Conservation (phyloP, 352 stramenopile genomes). For the Globisporangium spiculum region DNA sequence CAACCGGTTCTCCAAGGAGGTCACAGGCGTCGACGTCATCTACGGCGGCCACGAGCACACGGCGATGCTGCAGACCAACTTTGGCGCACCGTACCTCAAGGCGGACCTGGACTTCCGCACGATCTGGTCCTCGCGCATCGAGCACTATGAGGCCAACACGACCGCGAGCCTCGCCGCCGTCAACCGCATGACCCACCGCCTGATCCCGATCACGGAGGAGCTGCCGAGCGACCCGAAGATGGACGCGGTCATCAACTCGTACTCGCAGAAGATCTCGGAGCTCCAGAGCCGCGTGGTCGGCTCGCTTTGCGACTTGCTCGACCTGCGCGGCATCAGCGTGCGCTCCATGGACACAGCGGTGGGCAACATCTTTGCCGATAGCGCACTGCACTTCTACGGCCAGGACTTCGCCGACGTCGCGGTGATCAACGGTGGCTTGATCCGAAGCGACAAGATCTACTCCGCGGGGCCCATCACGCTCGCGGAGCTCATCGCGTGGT, state of each 20-base stretch:
- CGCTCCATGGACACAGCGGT: constrained; percentile 47
- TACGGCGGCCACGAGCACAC: constrained; percentile 71
- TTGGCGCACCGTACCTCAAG: constrained; percentile 71
- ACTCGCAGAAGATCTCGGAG: constrained; percentile 36
- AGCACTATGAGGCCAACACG: constrained; percentile 44
- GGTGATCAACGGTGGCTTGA: constrained; percentile 65
- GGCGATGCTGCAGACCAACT: constrained; percentile 74
- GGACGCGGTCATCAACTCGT: constrained; percentile 50
- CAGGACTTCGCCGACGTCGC: constrained; percentile 43
- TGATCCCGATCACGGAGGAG: constrained; percentile 54
- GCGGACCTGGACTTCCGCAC: constrained; percentile 69
- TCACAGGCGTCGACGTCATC: constrained; percentile 63
- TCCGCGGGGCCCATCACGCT: constrained; percentile 44
- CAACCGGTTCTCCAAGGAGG: constrained; percentile 68
- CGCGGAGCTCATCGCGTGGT: constrained; percentile 60
- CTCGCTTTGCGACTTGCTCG: constrained; percentile 49
- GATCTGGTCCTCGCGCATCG: constrained; percentile 57
- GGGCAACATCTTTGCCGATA: constrained; percentile 54
- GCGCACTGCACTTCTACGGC: constrained; percentile 48
- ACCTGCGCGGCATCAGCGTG: constrained; percentile 48
- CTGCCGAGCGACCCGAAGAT: constrained; percentile 48
- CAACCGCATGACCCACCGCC: constrained; percentile 50
- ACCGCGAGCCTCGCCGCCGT: constrained; percentile 25
- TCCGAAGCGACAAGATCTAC: constrained; percentile 62
- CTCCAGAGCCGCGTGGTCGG: constrained; percentile 46